Conservation (phyloP, 2,329 filamentous ascomycete genomes). For the Diatrype stigma region DNA sequence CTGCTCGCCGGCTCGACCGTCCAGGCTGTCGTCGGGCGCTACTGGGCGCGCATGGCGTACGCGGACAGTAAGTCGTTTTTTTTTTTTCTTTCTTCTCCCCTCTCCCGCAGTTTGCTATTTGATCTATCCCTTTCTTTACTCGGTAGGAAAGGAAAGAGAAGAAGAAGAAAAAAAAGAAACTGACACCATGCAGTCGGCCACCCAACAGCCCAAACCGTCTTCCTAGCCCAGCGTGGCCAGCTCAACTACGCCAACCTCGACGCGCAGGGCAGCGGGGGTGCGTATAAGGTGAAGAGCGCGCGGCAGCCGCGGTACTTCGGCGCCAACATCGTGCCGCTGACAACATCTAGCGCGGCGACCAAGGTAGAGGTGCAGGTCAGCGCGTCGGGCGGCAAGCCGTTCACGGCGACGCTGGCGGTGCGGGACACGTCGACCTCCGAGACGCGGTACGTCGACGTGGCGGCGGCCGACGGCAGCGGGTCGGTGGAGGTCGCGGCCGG, state of each 20-base stretch:
- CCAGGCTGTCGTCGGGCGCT: constrained; percentile 39
- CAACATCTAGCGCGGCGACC: constrained; percentile 27
- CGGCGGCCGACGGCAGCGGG: constrained; percentile 28
- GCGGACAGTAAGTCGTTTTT: too few species aligned
- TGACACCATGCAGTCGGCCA: too few species aligned
- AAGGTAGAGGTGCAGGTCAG: constrained; percentile 30
- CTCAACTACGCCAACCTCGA: constrained; percentile 42
- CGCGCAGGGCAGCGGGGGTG: constrained; percentile 26
- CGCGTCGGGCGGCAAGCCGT: constrained; percentile 18
- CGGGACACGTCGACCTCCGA: constrained; percentile 25
- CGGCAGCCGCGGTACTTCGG: constrained; percentile 46
- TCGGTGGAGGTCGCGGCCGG: constrained; percentile 29
- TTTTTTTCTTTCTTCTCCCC: too few species aligned
- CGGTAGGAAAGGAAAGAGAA: too few species aligned
- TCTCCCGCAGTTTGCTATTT: too few species aligned
- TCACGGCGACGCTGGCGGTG: constrained; percentile 39
- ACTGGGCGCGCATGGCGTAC: constrained; percentile 52
- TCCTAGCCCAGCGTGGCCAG: constrained; percentile 28
- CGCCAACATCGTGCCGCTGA: constrained; percentile 44
- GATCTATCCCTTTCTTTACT: too few species aligned
- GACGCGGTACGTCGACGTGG: constrained; percentile 32
- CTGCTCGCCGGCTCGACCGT: constrained; percentile 32
- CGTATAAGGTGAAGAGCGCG: constrained; percentile 39
- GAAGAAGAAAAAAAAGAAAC: too few species aligned
- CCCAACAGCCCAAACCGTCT: constrained; percentile 33